Evolutionary conservation across 1,284 basidiomycete genomes (phyloP).

Genomic region (Dichomitus squalens): DNA sequence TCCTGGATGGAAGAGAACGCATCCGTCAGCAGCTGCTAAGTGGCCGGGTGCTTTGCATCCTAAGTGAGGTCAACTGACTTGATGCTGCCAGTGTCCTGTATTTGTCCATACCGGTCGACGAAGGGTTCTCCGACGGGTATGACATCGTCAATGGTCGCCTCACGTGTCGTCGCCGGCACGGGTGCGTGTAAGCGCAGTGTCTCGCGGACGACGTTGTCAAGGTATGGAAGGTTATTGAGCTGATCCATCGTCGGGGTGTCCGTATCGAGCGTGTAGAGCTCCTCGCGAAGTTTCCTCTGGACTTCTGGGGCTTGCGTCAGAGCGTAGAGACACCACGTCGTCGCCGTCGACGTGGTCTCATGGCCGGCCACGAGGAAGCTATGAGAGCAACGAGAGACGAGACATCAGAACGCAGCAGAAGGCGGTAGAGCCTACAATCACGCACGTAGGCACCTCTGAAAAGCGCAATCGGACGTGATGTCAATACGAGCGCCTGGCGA

Average conservation of each 20-base stretch:
- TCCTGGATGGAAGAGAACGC: background rate
- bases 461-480: background rate
- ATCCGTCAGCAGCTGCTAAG: background rate
- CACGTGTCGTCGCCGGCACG: conserved; percentile 57
- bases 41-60: too few species aligned
- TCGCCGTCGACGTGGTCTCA: conserved; percentile 57
- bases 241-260: conserved; percentile 55
- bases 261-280: conserved; percentile 49
- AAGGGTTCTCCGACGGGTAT: conserved; percentile 37
- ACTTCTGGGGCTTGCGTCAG: conserved; percentile 55
- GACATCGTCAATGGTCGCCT: conserved; percentile 51
- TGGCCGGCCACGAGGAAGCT: conserved; percentile 69
- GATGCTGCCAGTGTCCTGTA: conserved; percentile 32
- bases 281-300: conserved; percentile 71
- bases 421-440: too few species aligned
- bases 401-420: background rate
- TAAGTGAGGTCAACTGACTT: conserved; percentile 17
- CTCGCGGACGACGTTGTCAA: conserved; percentile 72
- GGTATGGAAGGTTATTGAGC: conserved; percentile 57
- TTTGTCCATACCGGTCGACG: conserved; percentile 33
- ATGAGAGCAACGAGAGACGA: background rate
- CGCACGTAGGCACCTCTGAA: conserved; percentile 20
- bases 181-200: conserved; percentile 67
- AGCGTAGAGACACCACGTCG: conserved; percentile 66
- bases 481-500: conserved; percentile 17